Base-by-base conservation (phyloP, 345 rosid species). In the Kernera saxatilis region DNA sequence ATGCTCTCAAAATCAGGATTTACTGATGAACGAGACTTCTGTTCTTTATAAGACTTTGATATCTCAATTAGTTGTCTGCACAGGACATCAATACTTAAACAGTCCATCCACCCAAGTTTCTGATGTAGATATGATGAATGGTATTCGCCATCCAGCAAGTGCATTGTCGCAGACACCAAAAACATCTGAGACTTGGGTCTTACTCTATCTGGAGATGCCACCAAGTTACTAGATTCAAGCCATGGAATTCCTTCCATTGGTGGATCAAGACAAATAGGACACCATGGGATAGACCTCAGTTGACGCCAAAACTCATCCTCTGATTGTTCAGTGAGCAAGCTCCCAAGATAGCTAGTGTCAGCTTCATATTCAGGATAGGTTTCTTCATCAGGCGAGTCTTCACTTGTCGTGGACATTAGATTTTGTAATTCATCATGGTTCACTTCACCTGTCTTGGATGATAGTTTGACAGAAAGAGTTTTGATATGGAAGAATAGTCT, bases 291-390 rank as follows among this genome's bases (percentile, higher is more conserved):
- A 70, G 81, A 72, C 83, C 82, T 88, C 71, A 93, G 54, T 76
- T 90, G 93, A 74, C 82, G 78, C 98, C 98, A 93, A 80, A 93
- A 93, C n/a, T 81, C 86, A 63, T 88, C 90, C 79, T 85, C 96
- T 21, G 82, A 69, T 79, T 77, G 80, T 74, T 82, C 84, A 70
- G 75, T 83, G 77, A 77, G 67, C 62, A 85, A 58, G 77, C 76
- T 83, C 62, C 82, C 77, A 69, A 86, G 74, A 76, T 68, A 81
- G 49, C 69, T 78, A 73, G 77, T 57, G 52, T 77, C 85, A 14
- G 70, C 48, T 58, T 77, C 83, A 80, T 79, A 80, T 65, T 62
- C 48, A 75, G 60, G 60, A 68, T 50, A 57, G 52, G 61, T 65
- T 23, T 77, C 78, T 64, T 59, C 76, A 48, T 62, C 71, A 40